Percentiles rank a stretch among this genome's conserved stretches.
Conservation (phyloP, 306 rosid species). For the barrel medic (Medicago truncatula) region MtrunA17r5.0-ANR NC_053045.1:4150001-4150500, state of each 20-base stretch:
- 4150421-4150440: background rate
- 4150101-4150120: background rate
- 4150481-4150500: background rate
- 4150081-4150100: background rate
- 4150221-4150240: too few species aligned
- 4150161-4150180: too few species aligned
- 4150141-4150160: too few species aligned
- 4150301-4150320: background rate
- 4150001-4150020: too few species aligned
- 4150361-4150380: background rate
- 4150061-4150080: background rate
- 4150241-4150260: too few species aligned
- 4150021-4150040: too few species aligned
- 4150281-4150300: background rate
- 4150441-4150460: background rate
- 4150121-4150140: background rate
- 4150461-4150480: background rate
- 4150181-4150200: background rate
- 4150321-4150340: background rate
- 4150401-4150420: background rate
- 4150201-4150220: too few species aligned
- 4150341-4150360: background rate
- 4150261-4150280: background rate
- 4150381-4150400: background rate
- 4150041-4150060: too few species aligned